Conservation (phyloP, 2,329 filamentous ascomycete species). For the Colletotrichum orbiculare region DNA sequence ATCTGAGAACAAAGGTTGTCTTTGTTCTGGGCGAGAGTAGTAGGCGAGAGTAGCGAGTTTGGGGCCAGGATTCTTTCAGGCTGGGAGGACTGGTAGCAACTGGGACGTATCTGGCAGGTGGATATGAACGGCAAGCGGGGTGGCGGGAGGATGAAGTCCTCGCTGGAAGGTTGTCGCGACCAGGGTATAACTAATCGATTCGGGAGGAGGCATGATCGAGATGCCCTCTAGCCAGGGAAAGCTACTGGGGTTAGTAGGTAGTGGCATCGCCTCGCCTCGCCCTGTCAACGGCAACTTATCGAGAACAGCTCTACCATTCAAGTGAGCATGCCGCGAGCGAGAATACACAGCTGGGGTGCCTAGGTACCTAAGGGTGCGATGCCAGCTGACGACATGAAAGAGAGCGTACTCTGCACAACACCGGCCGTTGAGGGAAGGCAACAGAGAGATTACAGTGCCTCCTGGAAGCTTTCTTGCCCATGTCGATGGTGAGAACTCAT, state of each 20-base stretch:
- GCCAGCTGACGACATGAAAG: too few relatives aligned
- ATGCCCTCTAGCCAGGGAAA: conserved; percentile 18
- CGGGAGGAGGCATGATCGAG: conserved; percentile 20
- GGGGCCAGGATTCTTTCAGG: not conserved
- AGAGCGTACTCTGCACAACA: too few relatives aligned
- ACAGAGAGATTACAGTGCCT: too few relatives aligned
- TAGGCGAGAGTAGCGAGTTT: conserved; percentile 6
- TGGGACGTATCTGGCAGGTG: not conserved
- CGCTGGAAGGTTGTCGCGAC: conserved; percentile 1
- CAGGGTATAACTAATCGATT: conserved; percentile 15
- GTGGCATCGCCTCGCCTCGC: not conserved
- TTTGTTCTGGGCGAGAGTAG: conserved; percentile 14
- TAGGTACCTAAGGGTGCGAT: too few relatives aligned
- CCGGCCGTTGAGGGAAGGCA: too few relatives aligned
- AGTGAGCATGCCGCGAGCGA: not conserved
- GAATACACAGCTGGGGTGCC: too few relatives aligned
- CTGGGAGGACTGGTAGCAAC: not conserved
- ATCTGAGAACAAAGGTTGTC: conserved; percentile 11
- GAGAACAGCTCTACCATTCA: not conserved
- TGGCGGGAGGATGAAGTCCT: not conserved
- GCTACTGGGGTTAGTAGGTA: not conserved
- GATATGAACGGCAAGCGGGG: not conserved
- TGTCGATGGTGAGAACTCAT: too few relatives aligned
- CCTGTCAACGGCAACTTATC: too few relatives aligned
- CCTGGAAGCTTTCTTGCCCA: too few relatives aligned